phyloP scores from a whole-genome alignment of 495 filamentous ascomycete species.

The Patellaria atrata region DNA sequence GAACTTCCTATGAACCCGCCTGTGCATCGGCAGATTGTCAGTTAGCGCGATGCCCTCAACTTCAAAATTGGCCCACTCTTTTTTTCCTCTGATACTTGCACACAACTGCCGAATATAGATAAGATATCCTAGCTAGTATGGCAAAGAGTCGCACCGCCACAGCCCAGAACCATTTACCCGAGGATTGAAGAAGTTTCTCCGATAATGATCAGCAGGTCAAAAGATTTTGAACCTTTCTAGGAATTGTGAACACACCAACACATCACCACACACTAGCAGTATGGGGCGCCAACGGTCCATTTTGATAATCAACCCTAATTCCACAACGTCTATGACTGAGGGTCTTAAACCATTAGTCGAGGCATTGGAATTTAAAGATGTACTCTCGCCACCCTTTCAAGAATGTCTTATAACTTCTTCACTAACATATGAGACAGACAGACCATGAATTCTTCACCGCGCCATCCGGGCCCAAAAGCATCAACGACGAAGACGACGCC shows the following conservation, averaged over 20 bases:
- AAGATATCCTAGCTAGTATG: too few species aligned
- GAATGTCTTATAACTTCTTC: not conserved
- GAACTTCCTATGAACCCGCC: too few species aligned
- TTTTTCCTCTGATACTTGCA: too few species aligned
- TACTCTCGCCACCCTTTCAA: constrained; percentile 23
- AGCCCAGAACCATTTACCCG: too few species aligned
- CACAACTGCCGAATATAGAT: too few species aligned
- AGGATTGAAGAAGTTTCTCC: too few species aligned
- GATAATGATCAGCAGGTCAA: too few species aligned
- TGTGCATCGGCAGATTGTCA: too few species aligned
- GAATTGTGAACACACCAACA: not conserved
- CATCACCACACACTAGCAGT: constrained; percentile 3
- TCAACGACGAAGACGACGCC: constrained; percentile 49
- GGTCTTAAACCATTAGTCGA: constrained; percentile 51
- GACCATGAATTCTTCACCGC: constrained; percentile 43
- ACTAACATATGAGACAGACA: constrained; percentile 21
- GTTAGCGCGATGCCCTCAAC: too few species aligned
- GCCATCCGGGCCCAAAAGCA: constrained; percentile 41
- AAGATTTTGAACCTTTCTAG: too few species aligned
- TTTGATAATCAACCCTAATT: constrained; percentile 86
- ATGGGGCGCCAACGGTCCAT: constrained; percentile 32
- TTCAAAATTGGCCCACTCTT: too few species aligned
- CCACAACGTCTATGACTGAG: constrained; percentile 66
- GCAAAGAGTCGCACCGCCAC: too few species aligned
- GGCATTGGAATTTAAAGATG: constrained; percentile 33